These are phyloP conservation scores for Colletotrichum somersetense DNA, from an alignment of 2,329 filamentous ascomycete genomes.

Conservation along the genomic window DNA sequence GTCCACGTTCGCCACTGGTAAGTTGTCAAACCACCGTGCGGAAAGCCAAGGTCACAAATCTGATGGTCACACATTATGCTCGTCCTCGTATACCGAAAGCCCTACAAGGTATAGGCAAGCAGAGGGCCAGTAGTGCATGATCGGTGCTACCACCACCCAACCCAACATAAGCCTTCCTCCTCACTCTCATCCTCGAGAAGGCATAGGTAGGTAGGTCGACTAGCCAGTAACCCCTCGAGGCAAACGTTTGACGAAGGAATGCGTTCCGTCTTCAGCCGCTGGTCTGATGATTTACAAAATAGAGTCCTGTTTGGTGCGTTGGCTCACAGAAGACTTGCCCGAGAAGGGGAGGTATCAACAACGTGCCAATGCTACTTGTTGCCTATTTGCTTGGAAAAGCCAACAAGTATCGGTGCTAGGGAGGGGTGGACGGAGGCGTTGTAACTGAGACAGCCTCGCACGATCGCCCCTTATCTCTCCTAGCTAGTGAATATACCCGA, in stretches of 20 bases:
- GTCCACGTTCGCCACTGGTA: background rate
- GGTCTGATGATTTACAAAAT: background rate
- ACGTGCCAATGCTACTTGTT: slow-evolving; percentile 8
- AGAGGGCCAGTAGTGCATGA: background rate
- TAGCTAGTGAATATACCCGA: background rate
- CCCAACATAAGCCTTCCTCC: background rate
- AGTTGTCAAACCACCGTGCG: too few relatives aligned
- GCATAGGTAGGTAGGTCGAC: too few relatives aligned
- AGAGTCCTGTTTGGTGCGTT: slow-evolving; percentile 17
- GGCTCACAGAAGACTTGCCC: slow-evolving; percentile 19
- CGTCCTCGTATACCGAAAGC: slow-evolving; percentile 18
- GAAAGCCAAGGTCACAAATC: too few relatives aligned
- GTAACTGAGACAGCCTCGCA: slow-evolving; percentile 3
- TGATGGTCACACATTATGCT: background rate
- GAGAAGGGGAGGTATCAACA: slow-evolving; percentile 32
- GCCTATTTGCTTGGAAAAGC: slow-evolving; percentile 7
- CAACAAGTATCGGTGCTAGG: slow-evolving; percentile 15
- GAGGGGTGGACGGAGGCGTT: slow-evolving; percentile 13
- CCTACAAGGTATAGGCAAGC: slow-evolving; percentile 4
- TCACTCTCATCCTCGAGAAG: background rate
- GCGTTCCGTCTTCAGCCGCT: background rate
- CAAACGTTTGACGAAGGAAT: slow-evolving; percentile 6
- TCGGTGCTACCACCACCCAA: background rate
- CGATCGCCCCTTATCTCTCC: background rate
- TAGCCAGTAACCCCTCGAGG: background rate